These are phyloP conservation scores for Henckelia pumila DNA, from an alignment of 257 asterid genomes.

Conservation along the genomic window DNA sequence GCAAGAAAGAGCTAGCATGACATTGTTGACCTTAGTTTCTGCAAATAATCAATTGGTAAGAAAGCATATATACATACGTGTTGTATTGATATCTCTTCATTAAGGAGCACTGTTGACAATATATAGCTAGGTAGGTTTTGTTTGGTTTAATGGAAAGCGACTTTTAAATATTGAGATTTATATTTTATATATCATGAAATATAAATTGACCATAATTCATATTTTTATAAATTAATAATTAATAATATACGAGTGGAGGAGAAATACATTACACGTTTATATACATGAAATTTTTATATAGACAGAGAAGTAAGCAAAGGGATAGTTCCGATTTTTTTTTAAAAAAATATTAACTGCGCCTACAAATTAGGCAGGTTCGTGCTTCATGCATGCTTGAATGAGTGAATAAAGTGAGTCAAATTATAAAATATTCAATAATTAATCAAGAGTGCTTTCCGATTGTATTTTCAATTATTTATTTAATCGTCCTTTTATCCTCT, in stretches of 20 bases:
- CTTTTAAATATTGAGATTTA: neutral
- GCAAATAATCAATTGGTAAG: neutral
- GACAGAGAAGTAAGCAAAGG: too few species aligned
- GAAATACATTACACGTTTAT: too few species aligned
- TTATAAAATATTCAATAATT: too few species aligned
- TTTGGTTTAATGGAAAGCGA: neutral
- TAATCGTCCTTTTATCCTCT: neutral
- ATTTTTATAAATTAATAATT: too few species aligned
- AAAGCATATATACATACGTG: too few species aligned
- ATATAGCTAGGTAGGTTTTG: neutral
- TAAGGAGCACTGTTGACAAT: neutral
- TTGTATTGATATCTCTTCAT: neutral
- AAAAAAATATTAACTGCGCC: too few species aligned
- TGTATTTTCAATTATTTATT: neutral
- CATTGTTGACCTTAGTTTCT: conserved; percentile 36
- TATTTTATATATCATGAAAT: neutral
- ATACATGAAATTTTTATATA: too few species aligned
- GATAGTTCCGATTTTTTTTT: too few species aligned
- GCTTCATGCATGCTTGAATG: neutral
- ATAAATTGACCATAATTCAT: too few species aligned
- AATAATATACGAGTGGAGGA: too few species aligned
- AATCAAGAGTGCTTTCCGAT: neutral
- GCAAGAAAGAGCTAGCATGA: conserved; percentile 22
- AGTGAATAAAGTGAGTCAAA: neutral
- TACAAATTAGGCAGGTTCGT: neutral